Conservation (phyloP, 768 basidiomycete species). For the Tephrocybe sp. region DNA sequence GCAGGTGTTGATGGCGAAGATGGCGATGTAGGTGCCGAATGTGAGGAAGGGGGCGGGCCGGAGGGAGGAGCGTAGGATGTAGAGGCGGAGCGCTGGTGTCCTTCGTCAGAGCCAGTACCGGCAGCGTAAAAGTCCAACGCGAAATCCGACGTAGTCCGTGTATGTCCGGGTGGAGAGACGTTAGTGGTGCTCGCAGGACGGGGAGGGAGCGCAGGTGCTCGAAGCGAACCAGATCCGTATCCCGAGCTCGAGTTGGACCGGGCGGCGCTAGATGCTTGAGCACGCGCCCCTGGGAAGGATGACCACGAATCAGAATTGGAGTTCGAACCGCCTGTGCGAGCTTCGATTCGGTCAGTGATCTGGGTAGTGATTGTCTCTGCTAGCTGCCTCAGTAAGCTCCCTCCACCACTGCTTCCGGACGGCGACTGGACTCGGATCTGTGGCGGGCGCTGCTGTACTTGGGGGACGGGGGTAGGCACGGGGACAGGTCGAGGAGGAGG, state of each 20-base stretch:
- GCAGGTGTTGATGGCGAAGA: conserved; percentile 24
- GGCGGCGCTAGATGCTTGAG: conserved; percentile 1
- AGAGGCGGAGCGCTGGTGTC: conserved; percentile 1
- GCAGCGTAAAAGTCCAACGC: conserved; percentile 64
- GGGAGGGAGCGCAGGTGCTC: conserved; percentile 18
- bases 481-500: too few species aligned
- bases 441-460: conserved; percentile 10
- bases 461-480: conserved; percentile 12
- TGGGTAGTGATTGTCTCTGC: conserved; percentile 6
- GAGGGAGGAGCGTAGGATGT: background rate
- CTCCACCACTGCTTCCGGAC: background rate
- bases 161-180: too few species aligned
- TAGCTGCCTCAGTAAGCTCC: conserved; percentile 8
- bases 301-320: too few species aligned
- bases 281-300: too few species aligned
- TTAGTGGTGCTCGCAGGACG: conserved; percentile 20
- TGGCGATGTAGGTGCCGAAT: too few species aligned
- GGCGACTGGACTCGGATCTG: background rate
- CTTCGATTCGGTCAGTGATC: too few species aligned
- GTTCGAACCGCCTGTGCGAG: too few species aligned
- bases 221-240: background rate
- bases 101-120: conserved; percentile 27
- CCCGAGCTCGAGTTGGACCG: background rate
- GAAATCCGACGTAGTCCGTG: conserved; percentile 40
- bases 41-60: too few species aligned